A percentile compares a stretch with the other conserved stretches of the same genome.
Evolutionary conservation across 768 basidiomycete species (phyloP).

Genomic region (Pleurotus giganteus): DNA sequence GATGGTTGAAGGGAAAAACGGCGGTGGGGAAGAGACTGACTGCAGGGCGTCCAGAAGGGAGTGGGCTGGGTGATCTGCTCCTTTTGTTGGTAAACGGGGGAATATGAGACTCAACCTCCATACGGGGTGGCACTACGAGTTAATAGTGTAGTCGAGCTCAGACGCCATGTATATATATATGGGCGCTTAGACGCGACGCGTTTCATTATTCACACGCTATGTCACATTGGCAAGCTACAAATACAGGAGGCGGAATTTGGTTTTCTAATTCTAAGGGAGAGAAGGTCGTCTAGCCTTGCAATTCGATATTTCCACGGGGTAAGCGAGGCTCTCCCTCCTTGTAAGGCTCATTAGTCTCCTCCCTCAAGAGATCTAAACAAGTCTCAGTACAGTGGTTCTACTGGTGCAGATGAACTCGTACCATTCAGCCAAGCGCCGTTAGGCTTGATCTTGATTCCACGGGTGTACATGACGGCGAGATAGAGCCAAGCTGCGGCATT

Average conservation of each 20-base stretch:
- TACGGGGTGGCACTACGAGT: not conserved
- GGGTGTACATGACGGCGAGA: slow-evolving; percentile 76
- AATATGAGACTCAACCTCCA: not conserved
- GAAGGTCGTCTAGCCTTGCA: slow-evolving; percentile 44
- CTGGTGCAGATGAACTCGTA: not conserved
- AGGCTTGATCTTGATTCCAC: slow-evolving; percentile 75
- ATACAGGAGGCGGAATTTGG: not conserved
- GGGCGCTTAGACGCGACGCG: slow-evolving; percentile 6
- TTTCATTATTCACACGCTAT: not conserved
- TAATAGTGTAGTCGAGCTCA: not conserved
- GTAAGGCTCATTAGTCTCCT: slow-evolving; percentile 75
- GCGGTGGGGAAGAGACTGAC: not conserved
- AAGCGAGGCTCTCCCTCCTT: slow-evolving; percentile 64
- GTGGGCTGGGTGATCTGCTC: not conserved
- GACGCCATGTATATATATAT: not conserved
- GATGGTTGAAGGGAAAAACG: not conserved
- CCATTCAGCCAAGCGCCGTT: slow-evolving; percentile 83
- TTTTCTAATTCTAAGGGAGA: slow-evolving; percentile 8
- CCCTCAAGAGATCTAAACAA: slow-evolving; percentile 52
- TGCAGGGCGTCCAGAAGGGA: not conserved
- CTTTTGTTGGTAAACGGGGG: not conserved
- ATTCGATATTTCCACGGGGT: slow-evolving; percentile 58
- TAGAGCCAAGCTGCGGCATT: slow-evolving; percentile 65
- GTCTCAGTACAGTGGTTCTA: not conserved
- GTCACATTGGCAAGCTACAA: not conserved